Evolutionary conservation across 352 stramenopile species (phyloP).

Genomic region (Globisporangium orthogonon): DNA sequence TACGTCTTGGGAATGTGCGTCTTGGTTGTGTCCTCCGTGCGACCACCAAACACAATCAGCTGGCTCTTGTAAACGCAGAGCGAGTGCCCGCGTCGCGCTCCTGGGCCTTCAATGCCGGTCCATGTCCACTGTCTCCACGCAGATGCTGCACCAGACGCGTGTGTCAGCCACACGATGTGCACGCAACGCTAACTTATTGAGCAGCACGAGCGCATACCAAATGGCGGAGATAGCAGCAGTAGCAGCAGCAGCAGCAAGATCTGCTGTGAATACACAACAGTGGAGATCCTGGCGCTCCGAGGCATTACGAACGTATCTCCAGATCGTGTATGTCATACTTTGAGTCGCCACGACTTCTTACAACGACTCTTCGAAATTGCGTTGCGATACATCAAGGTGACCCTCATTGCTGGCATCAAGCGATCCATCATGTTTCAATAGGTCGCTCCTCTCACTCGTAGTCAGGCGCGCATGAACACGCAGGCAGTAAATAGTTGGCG

Average conservation of each 20-base stretch:
- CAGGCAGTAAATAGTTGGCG: not conserved
- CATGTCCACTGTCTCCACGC: constrained; percentile 88
- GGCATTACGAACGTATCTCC: not conserved
- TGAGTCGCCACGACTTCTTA: too few relatives aligned
- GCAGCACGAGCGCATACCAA: not conserved
- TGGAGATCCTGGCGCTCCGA: not conserved
- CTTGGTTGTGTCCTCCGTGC: constrained; percentile 84
- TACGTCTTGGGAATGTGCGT: constrained; percentile 91
- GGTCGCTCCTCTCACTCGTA: not conserved
- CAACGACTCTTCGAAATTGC: not conserved
- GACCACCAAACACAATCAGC: constrained; percentile 90
- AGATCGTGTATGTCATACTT: not conserved
- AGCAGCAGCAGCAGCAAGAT: not conserved
- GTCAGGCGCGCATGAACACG: not conserved
- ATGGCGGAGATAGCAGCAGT: not conserved
- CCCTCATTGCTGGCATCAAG: too few relatives aligned
- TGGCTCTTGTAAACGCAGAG: constrained; percentile 79
- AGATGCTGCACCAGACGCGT: not conserved
- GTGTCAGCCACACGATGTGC: not conserved
- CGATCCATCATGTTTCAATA: not conserved
- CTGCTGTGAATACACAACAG: not conserved
- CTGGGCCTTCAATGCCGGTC: constrained; percentile 43
- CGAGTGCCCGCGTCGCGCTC: constrained; percentile 79
- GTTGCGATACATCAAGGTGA: not conserved
- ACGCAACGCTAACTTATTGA: not conserved